phyloP scores from a whole-genome alignment of 2,329 filamentous ascomycete species.

The Sporothrix euskadiensis region DNA sequence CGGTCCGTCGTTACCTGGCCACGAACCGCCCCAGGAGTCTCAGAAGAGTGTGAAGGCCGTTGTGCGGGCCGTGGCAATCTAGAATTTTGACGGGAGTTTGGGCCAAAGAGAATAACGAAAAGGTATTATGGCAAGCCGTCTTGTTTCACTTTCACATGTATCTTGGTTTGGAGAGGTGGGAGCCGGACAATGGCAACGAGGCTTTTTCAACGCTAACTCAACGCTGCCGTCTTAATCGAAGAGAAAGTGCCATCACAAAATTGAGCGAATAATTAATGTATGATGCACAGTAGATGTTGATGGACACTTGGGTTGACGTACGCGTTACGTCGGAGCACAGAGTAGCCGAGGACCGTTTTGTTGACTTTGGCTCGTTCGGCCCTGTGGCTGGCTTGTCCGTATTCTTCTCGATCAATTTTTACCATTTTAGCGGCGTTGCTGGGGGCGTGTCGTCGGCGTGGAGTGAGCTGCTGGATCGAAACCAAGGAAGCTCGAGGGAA shows the following conservation, averaged over 20 bases:
- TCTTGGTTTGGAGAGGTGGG: not conserved
- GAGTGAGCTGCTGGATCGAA: not conserved
- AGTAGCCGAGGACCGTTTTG: not conserved
- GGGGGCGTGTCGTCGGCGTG: slow-evolving; percentile 5
- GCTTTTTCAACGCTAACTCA: not conserved
- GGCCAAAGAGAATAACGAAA: not conserved
- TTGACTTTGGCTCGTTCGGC: not conserved
- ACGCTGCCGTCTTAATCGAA: not conserved
- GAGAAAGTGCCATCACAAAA: not conserved
- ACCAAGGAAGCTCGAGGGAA: not conserved
- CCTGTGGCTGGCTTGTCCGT: not conserved
- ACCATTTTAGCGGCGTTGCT: slow-evolving; percentile 28
- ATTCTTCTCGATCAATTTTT: not conserved
- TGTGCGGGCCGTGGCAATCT: not conserved
- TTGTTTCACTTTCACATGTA: slow-evolving; percentile 26
- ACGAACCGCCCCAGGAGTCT: slow-evolving; percentile 17
- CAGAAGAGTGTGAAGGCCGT: slow-evolving; percentile 1
- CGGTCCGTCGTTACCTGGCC: slow-evolving; percentile 19
- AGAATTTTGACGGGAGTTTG: not conserved
- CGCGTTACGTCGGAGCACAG: slow-evolving; percentile 9
- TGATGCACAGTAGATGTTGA: not conserved
- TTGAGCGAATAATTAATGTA: not conserved
- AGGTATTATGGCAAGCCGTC: not conserved
- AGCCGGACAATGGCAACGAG: not conserved
- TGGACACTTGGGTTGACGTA: not conserved